Evolutionary conservation across 495 filamentous ascomycete genomes (phyloP), one percentile per base, ranked within the genome.

Genomic region (Penicillium canescens): DNA sequence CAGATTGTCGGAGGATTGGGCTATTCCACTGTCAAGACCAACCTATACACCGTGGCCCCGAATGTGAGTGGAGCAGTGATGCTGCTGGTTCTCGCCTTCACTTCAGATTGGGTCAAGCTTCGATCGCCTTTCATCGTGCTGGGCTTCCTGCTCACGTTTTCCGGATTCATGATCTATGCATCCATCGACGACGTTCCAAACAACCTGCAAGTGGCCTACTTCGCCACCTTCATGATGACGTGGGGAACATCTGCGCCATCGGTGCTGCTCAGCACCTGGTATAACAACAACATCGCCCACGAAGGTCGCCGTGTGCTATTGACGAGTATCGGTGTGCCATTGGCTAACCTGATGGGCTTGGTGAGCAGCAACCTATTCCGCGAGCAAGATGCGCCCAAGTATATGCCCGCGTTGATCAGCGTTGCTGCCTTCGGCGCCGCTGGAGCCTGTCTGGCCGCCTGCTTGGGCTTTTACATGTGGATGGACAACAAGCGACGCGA

Each of bases 261-360:
- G 1, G 79, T 83, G 3, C 62, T 83, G 7, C 67, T 82, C 1
- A 76, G 74, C 54, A 70, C 68, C 14, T 86, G 84, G 87, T 90
- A 89, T 63, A 90, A 89, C 63, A 93, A 93, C 73, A 93, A 93
- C 52, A 79, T 88, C 14, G 86, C 88, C 1, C 80, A 91, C 56
- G 89, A 92, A 68, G 83, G 85, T 40, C 80, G 82, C 18, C 84
- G 89, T 21, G 79, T 91, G 8, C 76, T 85, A 0, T 68, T 91
- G 18, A 91, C 88, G 0, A 86, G 84, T 47, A 76, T 92, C 33
- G 87, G 85, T 3, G 88, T 92, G 0, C 88, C 89, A 0, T 65
- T 90, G 7, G 88, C 88, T 3, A 92, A 92, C 42, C 70, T 91
- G n/a, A 91, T 91, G 88, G 89, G 89, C 13, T 66, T 93, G 4